Conservation (phyloP, 192 early-diverging fungal species). For the Piromyces finnis region DNA sequence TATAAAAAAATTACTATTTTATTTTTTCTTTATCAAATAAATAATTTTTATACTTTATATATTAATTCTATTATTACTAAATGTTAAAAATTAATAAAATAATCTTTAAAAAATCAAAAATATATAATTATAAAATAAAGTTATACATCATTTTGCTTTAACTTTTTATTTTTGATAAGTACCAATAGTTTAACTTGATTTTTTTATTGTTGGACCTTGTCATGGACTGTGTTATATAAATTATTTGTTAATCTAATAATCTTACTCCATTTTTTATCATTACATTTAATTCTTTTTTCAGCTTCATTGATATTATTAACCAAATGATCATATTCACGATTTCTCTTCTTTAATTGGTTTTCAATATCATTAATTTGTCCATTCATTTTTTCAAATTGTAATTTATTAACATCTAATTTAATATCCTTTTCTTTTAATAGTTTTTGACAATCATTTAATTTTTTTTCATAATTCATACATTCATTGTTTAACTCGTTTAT, state of each 20-base stretch:
- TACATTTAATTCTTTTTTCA: background rate
- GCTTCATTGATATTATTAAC: background rate
- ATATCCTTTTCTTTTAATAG: background rate
- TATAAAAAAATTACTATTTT: too few relatives aligned
- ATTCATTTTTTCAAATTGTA: too few relatives aligned
- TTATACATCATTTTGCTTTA: too few relatives aligned
- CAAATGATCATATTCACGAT: background rate
- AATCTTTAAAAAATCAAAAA: too few relatives aligned
- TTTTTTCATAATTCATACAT: background rate
- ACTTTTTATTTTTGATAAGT: too few relatives aligned
- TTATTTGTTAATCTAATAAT: background rate
- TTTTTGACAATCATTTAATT: background rate
- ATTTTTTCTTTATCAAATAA: too few relatives aligned
- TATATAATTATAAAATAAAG: too few relatives aligned
- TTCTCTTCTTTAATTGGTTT: background rate
- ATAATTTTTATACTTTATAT: too few relatives aligned
- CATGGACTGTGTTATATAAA: background rate
- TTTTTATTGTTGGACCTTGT: too few relatives aligned
- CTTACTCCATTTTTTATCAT: background rate
- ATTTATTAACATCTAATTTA: background rate
- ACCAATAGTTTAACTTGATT: too few relatives aligned
- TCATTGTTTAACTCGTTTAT: background rate
- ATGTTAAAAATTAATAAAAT: too few relatives aligned
- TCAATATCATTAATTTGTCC: background rate
- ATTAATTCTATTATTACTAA: too few relatives aligned